Evolutionary conservation across 2,329 filamentous ascomycete genomes (phyloP), one percentile per base, ranked within the genome.

Genomic region (Huntiella abstrusa): DNA sequence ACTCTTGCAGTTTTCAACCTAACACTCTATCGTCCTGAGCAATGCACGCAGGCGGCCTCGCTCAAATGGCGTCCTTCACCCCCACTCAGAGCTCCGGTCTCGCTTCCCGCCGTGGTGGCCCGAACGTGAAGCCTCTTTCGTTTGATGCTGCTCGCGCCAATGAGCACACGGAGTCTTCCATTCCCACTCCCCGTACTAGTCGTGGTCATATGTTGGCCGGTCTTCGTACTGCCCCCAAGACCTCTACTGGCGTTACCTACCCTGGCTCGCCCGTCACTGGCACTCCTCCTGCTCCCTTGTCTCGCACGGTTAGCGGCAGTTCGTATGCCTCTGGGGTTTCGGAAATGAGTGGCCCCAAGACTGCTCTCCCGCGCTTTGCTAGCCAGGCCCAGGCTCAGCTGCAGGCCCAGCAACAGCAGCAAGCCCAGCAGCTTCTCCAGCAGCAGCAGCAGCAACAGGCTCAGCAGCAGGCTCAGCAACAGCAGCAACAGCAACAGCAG

Each of bases 31-130:
- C 38, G 44, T 48, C 55, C 58, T 65, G 67, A 71, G 66, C 63
- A 55, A 80, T 92, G 80, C 82, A 94, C 88, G 80, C 88, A 76
- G 88, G 88, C 75, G 85, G 86, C 91, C 84, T 94, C 71, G 81
- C 86, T 91, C 86, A 51, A 51, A 96, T 96, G 88, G 83, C 85
- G 69, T 88, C 85, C 63, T 83, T 83, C 62, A 67, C 73, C 61
- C 70, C 80, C 62, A 74, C 74, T 62, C 47, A 49, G 79, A 76
- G 56, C 70, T 94, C 56, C 76, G 83, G 86, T 57, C 82, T 94
- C 59, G 85, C 84, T 52, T 88, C 87, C 19, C 71, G 73, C 56
- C 80, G 91, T 53, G 84, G 92, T 58, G 83, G 84, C 54, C 76
- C 83, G 58, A 80, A 83, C 60, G 80, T 94, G 64, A 95, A 95